phyloP scores from a whole-genome alignment of 306 rosid species.

The Fragaria ananassa region DNA sequence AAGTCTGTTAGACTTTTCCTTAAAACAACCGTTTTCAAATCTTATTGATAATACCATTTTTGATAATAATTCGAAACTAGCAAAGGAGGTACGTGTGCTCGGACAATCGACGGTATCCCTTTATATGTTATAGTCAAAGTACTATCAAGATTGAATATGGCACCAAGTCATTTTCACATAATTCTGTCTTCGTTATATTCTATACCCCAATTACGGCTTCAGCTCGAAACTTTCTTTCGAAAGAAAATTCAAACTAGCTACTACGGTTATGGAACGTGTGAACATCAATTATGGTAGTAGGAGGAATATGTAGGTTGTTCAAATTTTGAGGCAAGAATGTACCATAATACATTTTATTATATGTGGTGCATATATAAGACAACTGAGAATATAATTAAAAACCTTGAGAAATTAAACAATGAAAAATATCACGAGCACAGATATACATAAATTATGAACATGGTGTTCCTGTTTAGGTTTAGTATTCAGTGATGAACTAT shows the following conservation, averaged over 20 bases:
- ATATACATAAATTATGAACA: background rate
- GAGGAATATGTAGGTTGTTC: conserved; percentile 9
- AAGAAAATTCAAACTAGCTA: background rate
- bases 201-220: background rate
- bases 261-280: background rate
- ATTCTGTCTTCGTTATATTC: background rate
- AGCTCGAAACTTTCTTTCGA: background rate
- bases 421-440: background rate
- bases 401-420: background rate
- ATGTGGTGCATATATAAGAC: background rate
- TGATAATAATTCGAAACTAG: too few species aligned
- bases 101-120: background rate
- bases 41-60: too few species aligned
- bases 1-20: too few species aligned
- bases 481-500: conserved; percentile 30
- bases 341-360: background rate
- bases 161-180: background rate
- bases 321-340: conserved; percentile 12
- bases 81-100: background rate
- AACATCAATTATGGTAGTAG: background rate
- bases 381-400: background rate
- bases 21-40: too few species aligned
- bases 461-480: conserved; percentile 6
- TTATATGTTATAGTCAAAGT: background rate
- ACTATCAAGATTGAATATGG: background rate